Base-by-base conservation (phyloP, 2,329 filamentous ascomycete species). In the Aspergillus fructus region DNA sequence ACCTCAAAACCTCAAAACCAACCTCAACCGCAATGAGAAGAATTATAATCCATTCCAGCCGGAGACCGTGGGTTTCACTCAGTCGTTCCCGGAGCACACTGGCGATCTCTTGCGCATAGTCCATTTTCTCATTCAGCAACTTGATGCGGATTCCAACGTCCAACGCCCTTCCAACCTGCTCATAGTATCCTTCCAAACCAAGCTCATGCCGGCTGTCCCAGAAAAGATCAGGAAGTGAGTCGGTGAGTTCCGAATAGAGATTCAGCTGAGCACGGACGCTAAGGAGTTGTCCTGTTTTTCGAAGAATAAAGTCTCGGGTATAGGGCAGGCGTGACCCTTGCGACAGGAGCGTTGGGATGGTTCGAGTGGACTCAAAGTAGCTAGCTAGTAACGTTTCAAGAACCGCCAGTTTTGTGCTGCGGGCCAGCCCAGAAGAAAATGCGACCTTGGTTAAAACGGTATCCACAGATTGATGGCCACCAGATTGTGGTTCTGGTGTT, bases 1-100 rank as follows among this genome's bases (percentile, higher is more conserved):
- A 81, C 56, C 89, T 81, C 61, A 90, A 80, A 60, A 97, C 79
- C 74, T 96, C 93, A 72, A 97, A 94, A 11, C 88, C 81, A 13
- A 97, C 93, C 76, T 99, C 94, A 34, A 97, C 89, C 1, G 90
- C 86, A 70, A 99, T 99, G 54, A 99, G 83, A 2, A 90, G 81
- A 67, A 99, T 97, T 71, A 99, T 97, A 66, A 96, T 96, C 89
- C 91, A 93, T 77, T 97, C 94, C 11, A 99, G 81, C 55, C 91
- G 83, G 30, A 93, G 85, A 15, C 91, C 89, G 70, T 97, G 92
- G 72, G 91, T 91, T 79, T 97, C 93, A 70, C 90, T 96, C 55
- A 96, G 82, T 71, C 93, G 87, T 73, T 97, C 91, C 57, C 94
- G 83, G 60, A 97, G 77, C 15, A 97, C 93, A 52, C 83, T 90